Conservation (phyloP, 768 basidiomycete species). For the Lactifluus rugatus region DNA sequence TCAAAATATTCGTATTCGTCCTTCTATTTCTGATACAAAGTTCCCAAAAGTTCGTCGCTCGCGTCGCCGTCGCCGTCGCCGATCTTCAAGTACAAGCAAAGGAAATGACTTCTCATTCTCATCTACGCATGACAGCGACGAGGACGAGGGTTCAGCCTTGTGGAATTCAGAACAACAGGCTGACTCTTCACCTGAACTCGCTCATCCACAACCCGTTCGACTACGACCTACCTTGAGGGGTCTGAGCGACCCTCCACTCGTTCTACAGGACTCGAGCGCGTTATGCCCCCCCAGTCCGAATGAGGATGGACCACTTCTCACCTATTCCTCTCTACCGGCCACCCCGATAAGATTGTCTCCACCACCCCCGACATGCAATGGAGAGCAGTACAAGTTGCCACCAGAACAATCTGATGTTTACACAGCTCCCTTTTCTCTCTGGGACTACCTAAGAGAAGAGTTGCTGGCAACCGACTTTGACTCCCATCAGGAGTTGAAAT, state of each 20-base stretch:
- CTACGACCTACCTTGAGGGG: neutral
- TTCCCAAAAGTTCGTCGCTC: conserved; percentile 1
- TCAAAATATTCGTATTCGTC: conserved; percentile 1
- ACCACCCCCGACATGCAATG: conserved; percentile 6
- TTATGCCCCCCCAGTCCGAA: conserved; percentile 6
- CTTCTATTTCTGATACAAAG: conserved; percentile 7
- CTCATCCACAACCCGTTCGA: neutral
- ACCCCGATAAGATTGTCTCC: conserved; percentile 43
- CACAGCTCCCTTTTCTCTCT: conserved; percentile 63
- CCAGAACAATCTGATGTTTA: conserved; percentile 18
- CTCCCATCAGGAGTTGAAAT: conserved; percentile 86
- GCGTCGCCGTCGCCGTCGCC: conserved; percentile 10
- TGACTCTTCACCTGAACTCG: neutral
- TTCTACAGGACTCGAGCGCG: conserved; percentile 5
- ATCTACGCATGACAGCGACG: conserved; percentile 14
- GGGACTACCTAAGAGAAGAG: conserved; percentile 89
- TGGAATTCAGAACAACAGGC: conserved; percentile 4
- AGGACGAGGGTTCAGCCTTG: conserved; percentile 6
- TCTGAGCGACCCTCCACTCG: conserved; percentile 6
- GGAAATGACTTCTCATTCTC: conserved; percentile 13
- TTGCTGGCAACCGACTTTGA: conserved; percentile 89
- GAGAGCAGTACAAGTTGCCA: conserved; percentile 4
- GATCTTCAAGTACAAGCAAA: conserved; percentile 14
- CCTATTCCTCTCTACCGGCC: conserved; percentile 66
- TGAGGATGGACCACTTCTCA: conserved; percentile 30